phyloP scores from a whole-genome alignment of 352 stramenopile species.

The Pythium monospermum region DNA sequence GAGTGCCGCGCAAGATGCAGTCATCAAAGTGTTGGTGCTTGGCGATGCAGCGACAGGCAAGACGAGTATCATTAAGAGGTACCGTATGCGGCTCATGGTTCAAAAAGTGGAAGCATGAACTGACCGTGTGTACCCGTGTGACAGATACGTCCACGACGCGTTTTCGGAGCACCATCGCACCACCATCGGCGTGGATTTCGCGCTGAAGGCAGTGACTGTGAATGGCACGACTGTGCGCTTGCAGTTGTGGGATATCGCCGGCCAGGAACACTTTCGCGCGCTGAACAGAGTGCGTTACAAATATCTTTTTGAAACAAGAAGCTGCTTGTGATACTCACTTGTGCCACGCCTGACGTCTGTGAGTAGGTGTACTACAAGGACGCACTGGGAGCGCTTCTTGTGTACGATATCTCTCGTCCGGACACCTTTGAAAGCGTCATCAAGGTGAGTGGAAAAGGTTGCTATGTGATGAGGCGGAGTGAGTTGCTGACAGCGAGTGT shows the following conservation, averaged over 20 bases:
- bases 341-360: not conserved
- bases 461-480: too few relatives aligned
- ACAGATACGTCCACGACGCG: conserved; percentile 85
- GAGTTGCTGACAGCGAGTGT: too few relatives aligned
- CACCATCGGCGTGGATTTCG: conserved; percentile 92
- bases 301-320: not conserved
- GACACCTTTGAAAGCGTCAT: conserved; percentile 90
- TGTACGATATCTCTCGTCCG: conserved; percentile 91
- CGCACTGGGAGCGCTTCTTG: conserved; percentile 84
- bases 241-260: conserved; percentile 93
- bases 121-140: not conserved
- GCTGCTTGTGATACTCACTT: not conserved
- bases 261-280: conserved; percentile 92
- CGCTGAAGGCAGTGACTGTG: conserved; percentile 86
- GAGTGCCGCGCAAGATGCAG: conserved; percentile 76
- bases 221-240: conserved; percentile 85
- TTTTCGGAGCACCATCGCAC: conserved; percentile 92
- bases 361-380: conserved; percentile 91
- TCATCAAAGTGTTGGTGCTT: conserved; percentile 91
- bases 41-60: conserved; percentile 90
- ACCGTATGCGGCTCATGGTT: too few relatives aligned
- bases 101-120: not conserved
- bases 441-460: conserved; percentile 60
- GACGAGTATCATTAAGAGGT: conserved; percentile 92
- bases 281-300: conserved; percentile 83